Base-by-base conservation (phyloP, 2,329 filamentous ascomycete species). In the Colletotrichum tropicale region DNA sequence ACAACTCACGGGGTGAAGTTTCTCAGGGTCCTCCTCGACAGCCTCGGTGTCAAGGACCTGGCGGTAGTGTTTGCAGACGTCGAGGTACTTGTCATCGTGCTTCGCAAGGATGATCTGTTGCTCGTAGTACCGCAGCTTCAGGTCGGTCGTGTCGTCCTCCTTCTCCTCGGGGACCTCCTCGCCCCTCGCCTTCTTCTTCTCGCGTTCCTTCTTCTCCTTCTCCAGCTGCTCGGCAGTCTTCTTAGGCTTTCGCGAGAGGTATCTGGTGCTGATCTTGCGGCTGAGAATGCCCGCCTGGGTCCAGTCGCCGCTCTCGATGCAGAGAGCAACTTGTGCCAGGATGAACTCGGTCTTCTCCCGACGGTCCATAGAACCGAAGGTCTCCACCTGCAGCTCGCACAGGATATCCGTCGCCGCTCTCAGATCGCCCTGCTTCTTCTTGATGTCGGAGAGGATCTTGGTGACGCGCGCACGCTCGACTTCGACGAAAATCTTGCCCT, bases 401-500 rank as follows among this genome's bases (percentile, higher is more conserved):
- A 99, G 91, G 77, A 97, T 97, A 81, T 98, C 96, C 70, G 95
- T 94, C 34, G 97, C 97, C 7, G 95, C 93, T 83, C 95, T 95
- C 82, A 98, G 89, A 82, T 99, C 96, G 78, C 96, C 96, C 86
- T 98, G 95, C 78, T 94, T 88, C 87, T 98, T 98, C 90, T 98
- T 98, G 89, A 99, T 98, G 85, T 98, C 93, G 67, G 97, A 98
- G 15, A 99, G 90, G 79, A 98, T 98, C 83, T 94, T 95, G 81
- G 97, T 99, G 76, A 99, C 94, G 80, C 97, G 94, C 78, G 97
- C 97, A 80, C 97, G 93, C 90, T 99, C 97, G 69, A 99, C 97
- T 89, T 99, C 97, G 81, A 99, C 96, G 82, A 99, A 99, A 84
- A 99, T 99, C 94, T 99, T 99, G 87, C 97, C 97, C 87, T 99